Evolutionary conservation across 2,329 filamentous ascomycete genomes (phyloP).

Genomic region (Emmonsia crescens): DNA sequence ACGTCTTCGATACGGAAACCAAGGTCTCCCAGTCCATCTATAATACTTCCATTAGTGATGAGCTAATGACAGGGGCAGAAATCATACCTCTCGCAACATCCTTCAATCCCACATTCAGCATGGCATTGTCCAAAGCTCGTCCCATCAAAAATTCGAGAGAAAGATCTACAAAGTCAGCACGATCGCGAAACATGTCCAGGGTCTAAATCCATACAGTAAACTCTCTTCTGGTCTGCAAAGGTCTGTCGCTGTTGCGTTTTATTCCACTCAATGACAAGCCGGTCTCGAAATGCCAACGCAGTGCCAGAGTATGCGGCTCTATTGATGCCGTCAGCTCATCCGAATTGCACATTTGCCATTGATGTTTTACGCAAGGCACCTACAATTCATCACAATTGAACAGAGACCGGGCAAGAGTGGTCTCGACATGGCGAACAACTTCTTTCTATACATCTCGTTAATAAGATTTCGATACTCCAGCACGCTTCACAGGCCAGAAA

Average conservation of each 20-base stretch:
- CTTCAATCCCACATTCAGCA: conserved; percentile 90
- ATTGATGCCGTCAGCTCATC: conserved; percentile 4
- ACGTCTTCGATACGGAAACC: conserved; percentile 97
- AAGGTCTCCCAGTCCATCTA: conserved; percentile 72
- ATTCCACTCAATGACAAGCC: conserved; percentile 93
- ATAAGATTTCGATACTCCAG: neutral
- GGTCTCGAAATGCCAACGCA: conserved; percentile 83
- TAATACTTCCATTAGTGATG: conserved; percentile 7
- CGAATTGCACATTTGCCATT: neutral
- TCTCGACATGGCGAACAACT: conserved; percentile 89
- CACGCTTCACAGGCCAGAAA: conserved; percentile 6
- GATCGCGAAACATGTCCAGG: neutral
- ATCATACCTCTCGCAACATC: conserved; percentile 61
- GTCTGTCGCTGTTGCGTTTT: conserved; percentile 95
- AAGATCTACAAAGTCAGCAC: conserved; percentile 47
- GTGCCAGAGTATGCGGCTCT: conserved; percentile 83
- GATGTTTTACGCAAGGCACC: conserved; percentile 12
- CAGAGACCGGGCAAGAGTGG: conserved; percentile 85
- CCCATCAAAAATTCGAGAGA: conserved; percentile 98
- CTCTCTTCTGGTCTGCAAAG: conserved; percentile 75
- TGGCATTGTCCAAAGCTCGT: conserved; percentile 90
- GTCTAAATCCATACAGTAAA: conserved; percentile 57
- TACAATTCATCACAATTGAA: conserved; percentile 91
- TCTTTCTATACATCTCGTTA: conserved; percentile 49
- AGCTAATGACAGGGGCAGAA: neutral